Evolutionary conservation across 1,284 basidiomycete genomes (phyloP).

Genomic region (Mrakiaceae sp.): DNA sequence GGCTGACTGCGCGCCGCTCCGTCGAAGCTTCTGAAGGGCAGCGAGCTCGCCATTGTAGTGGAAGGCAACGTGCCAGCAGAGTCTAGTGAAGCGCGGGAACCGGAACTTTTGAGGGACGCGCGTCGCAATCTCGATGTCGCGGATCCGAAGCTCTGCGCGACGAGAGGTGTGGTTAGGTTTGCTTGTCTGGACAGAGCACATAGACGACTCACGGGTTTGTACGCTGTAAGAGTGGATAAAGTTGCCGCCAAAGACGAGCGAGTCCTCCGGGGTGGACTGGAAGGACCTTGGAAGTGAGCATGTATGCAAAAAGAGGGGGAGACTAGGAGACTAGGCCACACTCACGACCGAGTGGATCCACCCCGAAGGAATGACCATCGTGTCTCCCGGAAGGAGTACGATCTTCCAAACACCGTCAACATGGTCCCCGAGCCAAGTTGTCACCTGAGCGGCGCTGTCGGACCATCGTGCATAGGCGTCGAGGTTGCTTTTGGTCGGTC

Average conservation of each 20-base stretch:
- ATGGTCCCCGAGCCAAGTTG: conserved; percentile 82
- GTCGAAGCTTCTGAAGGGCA: conserved; percentile 43
- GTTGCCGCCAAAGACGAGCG: conserved; percentile 93
- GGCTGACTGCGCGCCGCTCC: conserved; percentile 5
- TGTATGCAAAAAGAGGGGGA: background rate
- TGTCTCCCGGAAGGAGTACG: conserved; percentile 69
- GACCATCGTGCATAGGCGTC: conserved; percentile 56
- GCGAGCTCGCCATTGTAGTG: conserved; percentile 62
- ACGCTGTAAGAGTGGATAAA: conserved; percentile 80
- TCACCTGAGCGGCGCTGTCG: conserved; percentile 73
- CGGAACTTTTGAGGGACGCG: conserved; percentile 90
- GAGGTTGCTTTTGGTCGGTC: conserved; percentile 75
- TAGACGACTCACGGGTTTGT: conserved; percentile 46
- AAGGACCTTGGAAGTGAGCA: background rate
- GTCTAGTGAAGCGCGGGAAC: conserved; percentile 72
- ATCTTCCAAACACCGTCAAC: conserved; percentile 80
- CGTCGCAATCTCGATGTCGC: conserved; percentile 84
- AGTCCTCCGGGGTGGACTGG: conserved; percentile 79
- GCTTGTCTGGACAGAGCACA: conserved; percentile 20
- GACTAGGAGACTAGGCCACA: conserved; percentile 18
- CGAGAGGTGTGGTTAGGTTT: conserved; percentile 25
- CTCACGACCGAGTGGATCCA: conserved; percentile 95
- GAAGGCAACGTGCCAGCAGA: conserved; percentile 83
- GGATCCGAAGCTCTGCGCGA: conserved; percentile 61
- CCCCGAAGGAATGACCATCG: conserved; percentile 89